Evolutionary conservation across 129 eudicot genomes (phyloP), one percentile per base, ranked within the genome.

Genomic region (Dittrichia graveolens): DNA sequence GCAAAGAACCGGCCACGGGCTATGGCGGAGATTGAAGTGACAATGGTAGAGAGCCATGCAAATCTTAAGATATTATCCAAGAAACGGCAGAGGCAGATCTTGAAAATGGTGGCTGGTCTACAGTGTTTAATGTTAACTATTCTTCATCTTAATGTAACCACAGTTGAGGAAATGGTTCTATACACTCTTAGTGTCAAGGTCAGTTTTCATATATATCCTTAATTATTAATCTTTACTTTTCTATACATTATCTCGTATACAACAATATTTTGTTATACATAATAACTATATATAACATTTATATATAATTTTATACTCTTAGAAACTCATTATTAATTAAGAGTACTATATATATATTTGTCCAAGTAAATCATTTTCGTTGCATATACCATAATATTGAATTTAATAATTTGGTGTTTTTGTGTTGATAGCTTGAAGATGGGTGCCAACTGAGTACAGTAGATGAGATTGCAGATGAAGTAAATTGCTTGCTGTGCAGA

Each of bases 41-140:
- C 83, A 7, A 74, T 89, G 78, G 89, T 73, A 34, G 96, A 89
- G 77, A 80, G 92, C 79, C 96, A 89, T 78, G 96, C 88, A 19
- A 89, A 86, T 65, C 53, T 89, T 67, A 89, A 89, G 71, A 86
- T 89, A 64, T 52, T 79, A 4, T 71, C 92, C 0, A 86, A 80
- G 78, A 89, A 75, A 65, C 80, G 82, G 37, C 86, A 85, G 7
- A 89, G 79, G 13, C 96, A 89, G 31, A 88, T 89, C 24, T 47
- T 82, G 64, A 84, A 86, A 65, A 58, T 86, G 53, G 83, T 86
- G 3, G 84, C 86, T 31, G 86, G 96, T 24, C 71, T 89, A 46
- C 91, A 89, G 39, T 80, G 83, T 61, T 62, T 83, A 65, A 57
- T 88, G 82, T 81, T 89, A 60, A 84, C 83, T 15, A 71, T 86